Evolutionary conservation across 75 land plant species (phyloP), one percentile per base, ranked within the genome.

Genomic region (Pinus taeda): DNA sequence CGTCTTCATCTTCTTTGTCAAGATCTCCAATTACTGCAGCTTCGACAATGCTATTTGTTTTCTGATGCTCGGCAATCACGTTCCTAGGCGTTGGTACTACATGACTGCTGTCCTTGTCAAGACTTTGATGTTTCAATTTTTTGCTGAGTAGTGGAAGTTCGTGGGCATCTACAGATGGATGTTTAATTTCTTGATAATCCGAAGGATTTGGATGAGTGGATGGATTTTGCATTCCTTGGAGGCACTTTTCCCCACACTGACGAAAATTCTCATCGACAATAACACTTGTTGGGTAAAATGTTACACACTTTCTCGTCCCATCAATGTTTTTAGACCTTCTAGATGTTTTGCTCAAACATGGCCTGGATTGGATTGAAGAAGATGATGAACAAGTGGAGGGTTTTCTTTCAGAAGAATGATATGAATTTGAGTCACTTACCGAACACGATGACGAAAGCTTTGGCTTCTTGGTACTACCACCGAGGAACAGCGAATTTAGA

Each of bases 261-360:
- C 74, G 83, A n/a, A 36, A 73, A 57, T 82, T 84, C 57, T 84
- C 87, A 73, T 76, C 85, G 13, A 84, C 80, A 57, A 87, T 74
- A 3, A 83, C 81, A 57, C 84, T 87, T 18, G 85, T 82, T 14
- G 91, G 87, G 74, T 36, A 84, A 69, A 90, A 90, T 36, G 88
- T 59, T 0, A 90, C 92, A 14, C 88, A 83, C 60, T 87, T 79
- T 65, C 86, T 90, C 26, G 26, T 63, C 13, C 85, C 82, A 55
- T 74, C 56, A 57, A 65, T 66, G 13, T 57, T 21, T 78, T 36
- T 66, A 2, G 39, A 37, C 42, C 71, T 42, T 37, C 71, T 75
- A 2, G 91, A 62, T 37, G 39, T 37, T 61, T 88, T 84, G 20
- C 80, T 87, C 79, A 88, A 72, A 57, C 91, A 90, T 26, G 91